Evolutionary conservation across 2,329 filamentous ascomycete species (phyloP).

Genomic region (Phialemonium atrogriseum): DNA sequence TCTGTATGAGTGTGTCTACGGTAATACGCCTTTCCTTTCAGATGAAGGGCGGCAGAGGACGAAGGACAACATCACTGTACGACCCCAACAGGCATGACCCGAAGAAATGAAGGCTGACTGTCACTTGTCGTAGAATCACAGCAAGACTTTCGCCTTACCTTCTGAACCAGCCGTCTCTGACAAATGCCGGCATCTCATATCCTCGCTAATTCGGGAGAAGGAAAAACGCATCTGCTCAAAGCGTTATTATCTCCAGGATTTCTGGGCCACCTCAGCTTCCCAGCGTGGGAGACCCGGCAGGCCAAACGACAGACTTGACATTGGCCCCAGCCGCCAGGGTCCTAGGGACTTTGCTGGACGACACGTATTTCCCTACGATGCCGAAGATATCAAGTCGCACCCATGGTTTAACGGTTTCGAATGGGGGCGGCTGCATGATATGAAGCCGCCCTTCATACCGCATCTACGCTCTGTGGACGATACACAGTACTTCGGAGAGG

Average conservation of each 20-base stretch:
- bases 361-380: constrained; percentile 76
- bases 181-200: constrained; percentile 71
- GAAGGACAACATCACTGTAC: constrained; percentile 74
- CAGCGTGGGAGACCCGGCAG: too few species aligned
- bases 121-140: constrained; percentile 50
- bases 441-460: constrained; percentile 72
- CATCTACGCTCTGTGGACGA: constrained; percentile 60
- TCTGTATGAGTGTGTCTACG: constrained; percentile 88
- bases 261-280: too few species aligned
- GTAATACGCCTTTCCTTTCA: constrained; percentile 80
- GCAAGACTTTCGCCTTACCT: constrained; percentile 63
- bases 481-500: constrained; percentile 86
- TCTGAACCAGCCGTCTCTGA: constrained; percentile 54
- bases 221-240: constrained; percentile 68
- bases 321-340: constrained; percentile 7
- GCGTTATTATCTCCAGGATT: constrained; percentile 63
- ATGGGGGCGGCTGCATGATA: constrained; percentile 67
- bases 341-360: constrained; percentile 29
- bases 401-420: constrained; percentile 73
- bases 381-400: constrained; percentile 82
- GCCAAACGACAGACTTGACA: too few species aligned
- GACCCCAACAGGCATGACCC: too few species aligned
- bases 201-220: constrained; percentile 63
- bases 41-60: constrained; percentile 72
- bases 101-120: constrained; percentile 1